Evolutionary conservation across 441 rosid genomes (phyloP).

Genomic region (Populus hybrid): DNA sequence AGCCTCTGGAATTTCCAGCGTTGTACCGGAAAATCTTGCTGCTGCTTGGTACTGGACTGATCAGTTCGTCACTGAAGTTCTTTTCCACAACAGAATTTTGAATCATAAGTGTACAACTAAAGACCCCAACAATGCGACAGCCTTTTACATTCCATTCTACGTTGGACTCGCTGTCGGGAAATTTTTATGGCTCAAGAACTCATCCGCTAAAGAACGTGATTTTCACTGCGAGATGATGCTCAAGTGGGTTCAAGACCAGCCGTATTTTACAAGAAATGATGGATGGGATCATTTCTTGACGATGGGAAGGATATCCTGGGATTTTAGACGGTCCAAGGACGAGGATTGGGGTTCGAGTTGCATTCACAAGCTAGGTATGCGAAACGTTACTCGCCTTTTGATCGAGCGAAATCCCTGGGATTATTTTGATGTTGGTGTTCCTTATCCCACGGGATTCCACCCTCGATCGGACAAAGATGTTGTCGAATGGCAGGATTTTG

Average conservation of each 20-base stretch:
- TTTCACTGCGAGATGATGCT: conserved; percentile 60
- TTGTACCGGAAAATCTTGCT: conserved; percentile 51
- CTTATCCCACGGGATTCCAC: conserved; percentile 97
- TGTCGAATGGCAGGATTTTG: conserved; percentile 66
- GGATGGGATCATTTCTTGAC: conserved; percentile 94
- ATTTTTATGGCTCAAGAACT: conserved; percentile 51
- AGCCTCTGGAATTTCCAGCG: conserved; percentile 43
- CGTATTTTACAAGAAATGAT: conserved; percentile 50
- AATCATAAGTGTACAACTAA: conserved; percentile 67
- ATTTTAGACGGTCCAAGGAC: conserved; percentile 72
- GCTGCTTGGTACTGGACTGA: conserved; percentile 93
- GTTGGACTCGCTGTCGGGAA: conserved; percentile 93
- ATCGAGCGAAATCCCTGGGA: conserved; percentile 97
- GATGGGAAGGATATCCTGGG: conserved; percentile 97
- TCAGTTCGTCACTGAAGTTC: conserved; percentile 72
- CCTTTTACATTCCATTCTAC: conserved; percentile 84
- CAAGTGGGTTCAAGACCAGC: conserved; percentile 60
- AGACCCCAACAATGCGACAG: conserved; percentile 66
- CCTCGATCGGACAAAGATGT: conserved; percentile 74
- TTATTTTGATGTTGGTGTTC: conserved; percentile 86
- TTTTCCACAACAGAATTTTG: conserved; percentile 69
- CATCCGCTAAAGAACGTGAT: conserved; percentile 67
- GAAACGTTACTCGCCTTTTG: conserved; percentile 85
- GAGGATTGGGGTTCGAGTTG: conserved; percentile 92
- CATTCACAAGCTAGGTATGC: conserved; percentile 70